phyloP scores from a whole-genome alignment of 2,329 filamentous ascomycete genomes.

The Pseudogymnoascus pannorum region DNA sequence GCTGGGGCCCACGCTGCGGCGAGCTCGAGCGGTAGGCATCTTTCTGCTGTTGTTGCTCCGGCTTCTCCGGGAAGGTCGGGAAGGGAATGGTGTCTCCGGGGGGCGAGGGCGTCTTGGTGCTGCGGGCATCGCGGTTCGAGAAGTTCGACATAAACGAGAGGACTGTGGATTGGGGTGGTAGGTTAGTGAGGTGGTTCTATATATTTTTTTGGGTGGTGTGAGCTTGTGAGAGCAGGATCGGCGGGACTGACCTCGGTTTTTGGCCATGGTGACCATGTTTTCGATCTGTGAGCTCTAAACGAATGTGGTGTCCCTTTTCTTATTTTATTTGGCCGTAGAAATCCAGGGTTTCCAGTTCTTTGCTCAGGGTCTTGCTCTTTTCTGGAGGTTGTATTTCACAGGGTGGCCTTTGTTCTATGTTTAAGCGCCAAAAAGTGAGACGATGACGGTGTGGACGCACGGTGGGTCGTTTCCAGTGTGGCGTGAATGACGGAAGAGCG shows the following conservation, averaged over 20 bases:
- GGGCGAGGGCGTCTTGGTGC: conserved; percentile 27
- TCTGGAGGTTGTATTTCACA: neutral
- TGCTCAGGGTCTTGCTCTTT: neutral
- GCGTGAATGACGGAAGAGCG: neutral
- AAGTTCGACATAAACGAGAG: conserved; percentile 84
- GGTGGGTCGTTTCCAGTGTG: neutral
- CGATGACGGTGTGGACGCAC: neutral
- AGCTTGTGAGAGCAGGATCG: neutral
- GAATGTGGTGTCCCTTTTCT: conserved; percentile 17
- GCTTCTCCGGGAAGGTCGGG: conserved; percentile 11
- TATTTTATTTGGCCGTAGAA: neutral
- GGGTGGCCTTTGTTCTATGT: neutral
- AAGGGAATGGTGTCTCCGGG: conserved; percentile 10
- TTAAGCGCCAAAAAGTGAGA: neutral
- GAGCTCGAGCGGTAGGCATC: neutral
- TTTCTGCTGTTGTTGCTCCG: neutral
- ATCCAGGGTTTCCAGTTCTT: neutral
- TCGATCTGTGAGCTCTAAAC: conserved; percentile 10
- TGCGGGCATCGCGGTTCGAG: conserved; percentile 41
- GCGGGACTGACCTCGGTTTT: conserved; percentile 28
- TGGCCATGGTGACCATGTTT: conserved; percentile 24
- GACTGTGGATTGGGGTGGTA: conserved; percentile 44
- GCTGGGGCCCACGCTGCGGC: neutral
- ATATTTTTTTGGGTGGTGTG: neutral
- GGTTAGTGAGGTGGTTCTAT: neutral